Evolutionary conservation across 352 stramenopile species (phyloP).

Genomic region (Phytophthora pistaciae): DNA sequence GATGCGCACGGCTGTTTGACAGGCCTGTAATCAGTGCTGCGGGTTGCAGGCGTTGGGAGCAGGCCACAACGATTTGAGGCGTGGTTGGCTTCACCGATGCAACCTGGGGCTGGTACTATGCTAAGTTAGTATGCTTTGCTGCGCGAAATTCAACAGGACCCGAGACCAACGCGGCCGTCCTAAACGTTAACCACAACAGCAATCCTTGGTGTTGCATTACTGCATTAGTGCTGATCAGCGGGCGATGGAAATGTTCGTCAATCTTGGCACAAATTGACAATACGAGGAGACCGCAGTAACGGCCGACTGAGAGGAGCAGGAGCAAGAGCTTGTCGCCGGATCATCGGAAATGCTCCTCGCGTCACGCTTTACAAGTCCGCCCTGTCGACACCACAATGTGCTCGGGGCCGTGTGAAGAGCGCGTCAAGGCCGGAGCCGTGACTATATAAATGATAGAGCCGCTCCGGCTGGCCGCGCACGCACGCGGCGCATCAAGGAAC

Average conservation of each 20-base stretch:
- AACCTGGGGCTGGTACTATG: too few species aligned
- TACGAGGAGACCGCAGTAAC: background rate
- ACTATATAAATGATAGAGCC: too few species aligned
- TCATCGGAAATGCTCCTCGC: background rate
- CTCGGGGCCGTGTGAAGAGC: background rate
- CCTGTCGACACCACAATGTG: background rate
- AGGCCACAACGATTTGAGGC: background rate
- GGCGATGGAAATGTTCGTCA: background rate
- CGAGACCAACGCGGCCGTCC: background rate
- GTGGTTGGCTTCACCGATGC: background rate
- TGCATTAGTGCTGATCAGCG: background rate
- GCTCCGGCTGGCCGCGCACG: constrained; percentile 2
- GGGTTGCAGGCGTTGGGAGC: background rate
- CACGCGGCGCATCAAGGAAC: constrained; percentile 2
- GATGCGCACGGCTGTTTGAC: background rate
- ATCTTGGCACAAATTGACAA: background rate
- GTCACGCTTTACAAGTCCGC: background rate
- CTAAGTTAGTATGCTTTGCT: background rate
- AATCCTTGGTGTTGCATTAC: background rate
- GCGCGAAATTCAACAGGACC: background rate
- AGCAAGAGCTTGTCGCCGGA: background rate
- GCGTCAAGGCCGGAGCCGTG: background rate
- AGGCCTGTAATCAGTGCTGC: background rate
- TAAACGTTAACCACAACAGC: background rate
- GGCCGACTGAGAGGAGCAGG: too few species aligned